Evolutionary conservation across 345 rosid genomes (phyloP), one percentile per base, ranked within the genome.

Genomic region (Acer saccharum): DNA sequence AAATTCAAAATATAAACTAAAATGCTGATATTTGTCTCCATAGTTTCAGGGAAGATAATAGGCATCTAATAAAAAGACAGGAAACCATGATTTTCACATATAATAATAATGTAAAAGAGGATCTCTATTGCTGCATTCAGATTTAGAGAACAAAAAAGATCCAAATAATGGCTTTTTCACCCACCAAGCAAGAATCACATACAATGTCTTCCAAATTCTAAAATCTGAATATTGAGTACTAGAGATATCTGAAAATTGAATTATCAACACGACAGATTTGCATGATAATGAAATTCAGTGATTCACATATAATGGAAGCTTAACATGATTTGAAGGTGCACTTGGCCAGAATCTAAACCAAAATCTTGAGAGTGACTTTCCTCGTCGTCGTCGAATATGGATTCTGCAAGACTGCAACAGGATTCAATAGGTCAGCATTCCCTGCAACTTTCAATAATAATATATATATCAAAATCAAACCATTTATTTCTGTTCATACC

Each of bases 401-500:
- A 50, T 48, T 70, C 52, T 63, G 63, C 44, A 35, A 50, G 43
- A 52, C 52, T 63, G 63, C 44, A 35, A 62, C 44, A 52, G 32
- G 65, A 64, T 16, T 13, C 27, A 6, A 21, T 18, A 64, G 17
- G 63, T 18, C 35, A 62, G 61, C 18, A 61, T 48, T 61, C 35
- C 20, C 20, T 32, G 50, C 54, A 13, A 18, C 18, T 63, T 18
- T 17, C 46, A 69, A 18, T 46, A 17, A 58, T 12, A 41, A 68
- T 50, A 41, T 2, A 10, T 2, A 16, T 57, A 35, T 35, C 39
- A 35, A 35, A 32, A 35, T 35, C n/a, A 54, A 60, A 10, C 11
- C 29, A 44, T 23, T 25, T 54, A 52, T 77, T 52, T 76, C 20
- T 21, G 62, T 13, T 29, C 69, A 71, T 65, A 71, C 73, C 32